Conservation (phyloP, 2,329 filamentous ascomycete genomes). For the Alternaria sp. region DNA sequence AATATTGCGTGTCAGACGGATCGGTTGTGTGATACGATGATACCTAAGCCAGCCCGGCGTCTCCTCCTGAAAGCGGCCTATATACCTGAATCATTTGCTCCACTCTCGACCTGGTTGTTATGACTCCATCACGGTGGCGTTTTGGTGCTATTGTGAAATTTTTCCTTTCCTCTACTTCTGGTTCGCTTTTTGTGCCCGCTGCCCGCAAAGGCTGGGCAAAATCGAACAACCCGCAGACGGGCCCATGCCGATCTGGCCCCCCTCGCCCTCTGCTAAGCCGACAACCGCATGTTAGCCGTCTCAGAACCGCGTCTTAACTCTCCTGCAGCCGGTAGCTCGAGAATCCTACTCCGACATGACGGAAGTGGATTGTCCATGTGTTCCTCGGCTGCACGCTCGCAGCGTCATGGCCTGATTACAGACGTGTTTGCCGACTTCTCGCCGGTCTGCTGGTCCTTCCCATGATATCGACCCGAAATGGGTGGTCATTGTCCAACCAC, state of each 20-base stretch:
- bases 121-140: conserved; percentile 16
- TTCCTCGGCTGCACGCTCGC: conserved; percentile 11
- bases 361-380: conserved; percentile 8
- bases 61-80: not conserved
- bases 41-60: not conserved
- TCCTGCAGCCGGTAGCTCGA: conserved; percentile 1
- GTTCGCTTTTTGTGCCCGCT: not conserved
- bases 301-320: conserved; percentile 6
- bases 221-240: not conserved
- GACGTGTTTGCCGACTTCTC: conserved; percentile 20
- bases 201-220: not conserved
- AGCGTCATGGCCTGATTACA: conserved; percentile 15
- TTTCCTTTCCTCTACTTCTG: not conserved
- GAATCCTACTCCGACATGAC: conserved; percentile 12
- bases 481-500: conserved; percentile 14
- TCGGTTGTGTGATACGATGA: not conserved
- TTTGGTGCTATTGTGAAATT: not conserved
- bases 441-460: conserved; percentile 11
- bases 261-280: conserved; percentile 9
- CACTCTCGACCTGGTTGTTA: conserved; percentile 7
- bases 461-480: conserved; percentile 13
- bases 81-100: conserved; percentile 20
- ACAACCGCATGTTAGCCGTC: conserved; percentile 7
- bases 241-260: conserved; percentile 11
- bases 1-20: conserved; percentile 1